Base-by-base conservation (phyloP, 208 protist genomes). In the Leishmania martiniquensis region DNA sequence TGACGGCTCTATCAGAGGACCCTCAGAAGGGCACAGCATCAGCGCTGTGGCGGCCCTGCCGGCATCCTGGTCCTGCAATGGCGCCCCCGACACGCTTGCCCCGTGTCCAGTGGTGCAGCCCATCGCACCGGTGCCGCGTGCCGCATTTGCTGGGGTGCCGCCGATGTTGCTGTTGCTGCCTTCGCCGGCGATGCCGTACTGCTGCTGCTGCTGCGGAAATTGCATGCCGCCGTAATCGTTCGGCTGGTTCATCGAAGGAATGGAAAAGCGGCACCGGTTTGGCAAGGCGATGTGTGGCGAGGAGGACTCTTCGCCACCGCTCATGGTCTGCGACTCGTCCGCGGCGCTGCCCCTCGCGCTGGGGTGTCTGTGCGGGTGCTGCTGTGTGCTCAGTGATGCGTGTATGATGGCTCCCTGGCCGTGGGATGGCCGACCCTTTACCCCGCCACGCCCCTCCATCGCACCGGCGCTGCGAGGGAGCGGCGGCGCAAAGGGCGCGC, bases 401-500 rank as follows among this genome's bases (percentile, higher is more conserved):
- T 51, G 25, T 29, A 29, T 6, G 39, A 32, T 49, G 63, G 20
- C 37, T 12, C 0, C 57, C 57, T 6, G 29, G 57, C 57, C 29
- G 29, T 63, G 57, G 29, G 29, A 20, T 29, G 57, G 29, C 37
- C 20, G 57, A 63, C 37, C 12, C 12, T 60, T 49, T 63, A 57
- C 25, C 34, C 62, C 60, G 6, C 34, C 37, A 34, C 52, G 29
- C n/a, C 55, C 73, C 37, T 52, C 34, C 13, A 42, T 34, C 13
- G 75, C 52, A 17, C 37, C 75, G 13, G 54, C 75, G 42, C 75
- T 72, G 65, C 66, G 75, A 1, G 75, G 75, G 0, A 72, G 75
- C 10, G 66, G 75, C 7, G 63, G 25, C 13, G 51, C n/a, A 45
- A 78, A 73, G 34, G 5, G 32, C 9, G 1, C 37, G 65, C 1